These are phyloP conservation scores for Ocimum tenuiflorum DNA, from an alignment of 257 asterid genomes.

Conservation along the genomic window DNA sequence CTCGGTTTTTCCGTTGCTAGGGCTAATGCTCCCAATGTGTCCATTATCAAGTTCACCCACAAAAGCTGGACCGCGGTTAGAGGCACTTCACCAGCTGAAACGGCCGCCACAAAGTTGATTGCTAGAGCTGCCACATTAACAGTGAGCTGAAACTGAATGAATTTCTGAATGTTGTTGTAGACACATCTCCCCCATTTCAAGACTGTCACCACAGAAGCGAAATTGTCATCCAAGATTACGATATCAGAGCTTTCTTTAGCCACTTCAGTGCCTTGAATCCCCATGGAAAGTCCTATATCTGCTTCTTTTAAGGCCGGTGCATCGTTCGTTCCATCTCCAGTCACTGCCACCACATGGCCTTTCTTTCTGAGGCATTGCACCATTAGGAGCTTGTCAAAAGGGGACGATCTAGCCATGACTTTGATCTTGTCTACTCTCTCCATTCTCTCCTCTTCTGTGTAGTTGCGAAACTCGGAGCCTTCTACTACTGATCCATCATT, in stretches of 20 bases:
- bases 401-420: conserved; percentile 74
- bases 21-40: conserved; percentile 46
- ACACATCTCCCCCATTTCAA: conserved; percentile 35
- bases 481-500: conserved; percentile 39
- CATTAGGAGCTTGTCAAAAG: conserved; percentile 67
- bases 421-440: conserved; percentile 43
- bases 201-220: conserved; percentile 52
- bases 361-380: conserved; percentile 51
- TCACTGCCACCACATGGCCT: conserved; percentile 73
- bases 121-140: conserved; percentile 46
- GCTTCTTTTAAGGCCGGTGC: conserved; percentile 67
- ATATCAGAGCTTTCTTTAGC: conserved; percentile 70
- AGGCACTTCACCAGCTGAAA: conserved; percentile 57
- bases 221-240: conserved; percentile 59
- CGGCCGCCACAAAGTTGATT: conserved; percentile 55
- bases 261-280: conserved; percentile 64
- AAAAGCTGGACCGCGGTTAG: conserved; percentile 58
- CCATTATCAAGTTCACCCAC: conserved; percentile 55
- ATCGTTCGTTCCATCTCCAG: conserved; percentile 68
- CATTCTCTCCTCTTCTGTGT: conserved; percentile 51
- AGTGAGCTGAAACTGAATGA: conserved; percentile 64
- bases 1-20: conserved; percentile 37
- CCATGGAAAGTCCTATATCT: conserved; percentile 69
- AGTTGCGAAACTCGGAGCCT: conserved; percentile 56
- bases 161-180: conserved; percentile 57